phyloP scores from a whole-genome alignment of 306 rosid species.

The Glycyrrhiza uralensis region DNA sequence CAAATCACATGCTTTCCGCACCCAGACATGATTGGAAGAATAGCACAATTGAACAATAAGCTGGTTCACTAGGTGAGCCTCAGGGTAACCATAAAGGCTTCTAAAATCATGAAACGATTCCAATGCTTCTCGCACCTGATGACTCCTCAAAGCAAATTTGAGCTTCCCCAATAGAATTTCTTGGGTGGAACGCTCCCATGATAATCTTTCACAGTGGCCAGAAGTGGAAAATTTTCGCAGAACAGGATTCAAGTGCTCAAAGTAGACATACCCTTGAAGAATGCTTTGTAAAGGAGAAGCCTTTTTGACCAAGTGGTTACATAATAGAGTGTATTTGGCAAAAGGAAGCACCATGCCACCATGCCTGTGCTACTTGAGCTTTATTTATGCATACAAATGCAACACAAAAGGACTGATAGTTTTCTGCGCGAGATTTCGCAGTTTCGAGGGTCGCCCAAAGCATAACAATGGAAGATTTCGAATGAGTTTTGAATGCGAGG shows the following conservation, averaged over 20 bases:
- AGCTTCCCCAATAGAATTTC: conserved; percentile 51
- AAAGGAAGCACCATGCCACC: conserved; percentile 34
- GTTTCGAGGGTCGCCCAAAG: not conserved
- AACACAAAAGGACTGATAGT: not conserved
- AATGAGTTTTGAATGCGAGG: not conserved
- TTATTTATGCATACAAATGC: conserved; percentile 3
- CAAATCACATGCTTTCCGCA: conserved; percentile 59
- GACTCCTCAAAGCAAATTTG: conserved; percentile 49
- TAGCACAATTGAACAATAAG: conserved; percentile 59
- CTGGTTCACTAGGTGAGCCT: conserved; percentile 42
- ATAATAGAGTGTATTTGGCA: conserved; percentile 15
- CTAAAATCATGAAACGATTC: conserved; percentile 60
- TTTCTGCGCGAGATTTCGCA: not conserved
- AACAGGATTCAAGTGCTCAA: conserved; percentile 15
- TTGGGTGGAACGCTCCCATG: conserved; percentile 78
- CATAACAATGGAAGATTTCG: not conserved
- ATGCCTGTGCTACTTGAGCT: conserved; percentile 20
- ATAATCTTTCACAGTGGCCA: conserved; percentile 35
- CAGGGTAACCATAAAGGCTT: conserved; percentile 75
- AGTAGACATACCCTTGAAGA: conserved; percentile 17
- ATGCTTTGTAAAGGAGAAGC: conserved; percentile 27
- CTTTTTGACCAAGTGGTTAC: conserved; percentile 14
- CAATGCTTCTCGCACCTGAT: conserved; percentile 62
- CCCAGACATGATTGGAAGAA: conserved; percentile 48
- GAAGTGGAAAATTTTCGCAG: conserved; percentile 31